These are phyloP conservation scores for Simmondsia chinensis DNA, from an alignment of 148 eudicot genomes.

Conservation along the genomic window DNA sequence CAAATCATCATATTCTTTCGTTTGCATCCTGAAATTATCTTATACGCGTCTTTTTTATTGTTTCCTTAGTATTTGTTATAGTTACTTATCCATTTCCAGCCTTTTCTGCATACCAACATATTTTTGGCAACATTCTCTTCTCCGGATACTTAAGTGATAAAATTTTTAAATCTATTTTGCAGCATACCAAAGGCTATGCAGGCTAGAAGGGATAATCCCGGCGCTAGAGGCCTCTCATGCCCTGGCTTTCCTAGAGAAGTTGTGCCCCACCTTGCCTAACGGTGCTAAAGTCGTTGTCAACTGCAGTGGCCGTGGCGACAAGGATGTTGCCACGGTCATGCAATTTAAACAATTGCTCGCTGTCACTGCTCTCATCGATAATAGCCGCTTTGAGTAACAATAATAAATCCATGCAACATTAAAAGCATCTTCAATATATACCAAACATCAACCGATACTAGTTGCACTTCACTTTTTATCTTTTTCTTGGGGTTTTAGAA, in stretches of 20 bases:
- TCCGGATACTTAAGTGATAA: too few species aligned
- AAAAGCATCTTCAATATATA: too few species aligned
- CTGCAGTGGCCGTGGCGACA: conserved; percentile 67
- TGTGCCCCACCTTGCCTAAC: conserved; percentile 51
- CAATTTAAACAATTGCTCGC: conserved; percentile 4
- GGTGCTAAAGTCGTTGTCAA: conserved; percentile 57
- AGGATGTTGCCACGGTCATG: conserved; percentile 38
- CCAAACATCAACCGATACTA: too few species aligned
- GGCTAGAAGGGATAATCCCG: conserved; percentile 72
- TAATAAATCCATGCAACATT: too few species aligned
- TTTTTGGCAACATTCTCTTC: background rate
- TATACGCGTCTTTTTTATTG: background rate
- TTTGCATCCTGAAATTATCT: background rate
- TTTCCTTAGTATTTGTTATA: background rate
- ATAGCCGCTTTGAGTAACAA: too few species aligned
- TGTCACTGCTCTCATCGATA: background rate
- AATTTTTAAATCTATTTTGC: too few species aligned
- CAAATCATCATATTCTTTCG: too few species aligned
- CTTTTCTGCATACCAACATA: background rate
- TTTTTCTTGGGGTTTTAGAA: too few species aligned
- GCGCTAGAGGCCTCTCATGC: conserved; percentile 82
- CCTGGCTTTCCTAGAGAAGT: conserved; percentile 45
- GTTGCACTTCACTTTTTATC: too few species aligned
- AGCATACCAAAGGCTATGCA: conserved; percentile 51
- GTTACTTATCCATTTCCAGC: background rate